phyloP scores from a whole-genome alignment of 306 rosid genomes.

The Quercus engelmannii region DNA sequence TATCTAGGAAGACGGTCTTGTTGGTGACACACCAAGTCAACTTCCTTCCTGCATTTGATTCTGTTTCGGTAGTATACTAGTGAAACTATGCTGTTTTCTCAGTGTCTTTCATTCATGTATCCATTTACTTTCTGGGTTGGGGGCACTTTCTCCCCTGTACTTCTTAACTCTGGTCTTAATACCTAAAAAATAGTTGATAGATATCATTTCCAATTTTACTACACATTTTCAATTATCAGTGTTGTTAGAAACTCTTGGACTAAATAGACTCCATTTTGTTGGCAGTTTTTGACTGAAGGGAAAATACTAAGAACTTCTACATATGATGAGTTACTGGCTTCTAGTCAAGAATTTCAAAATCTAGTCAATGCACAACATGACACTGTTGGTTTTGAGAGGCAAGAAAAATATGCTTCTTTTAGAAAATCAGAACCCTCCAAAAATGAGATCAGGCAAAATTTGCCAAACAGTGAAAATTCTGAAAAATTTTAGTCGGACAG shows the following conservation, averaged over 20 bases:
- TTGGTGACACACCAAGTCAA: slow-evolving; percentile 64
- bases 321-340: slow-evolving; percentile 32
- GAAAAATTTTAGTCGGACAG: too few relatives aligned
- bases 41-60: slow-evolving; percentile 52
- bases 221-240: not conserved
- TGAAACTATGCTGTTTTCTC: not conserved
- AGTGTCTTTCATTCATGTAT: too few relatives aligned
- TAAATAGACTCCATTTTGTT: not conserved
- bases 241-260: not conserved
- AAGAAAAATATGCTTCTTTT: not conserved
- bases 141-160: too few relatives aligned
- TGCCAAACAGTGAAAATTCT: too few relatives aligned
- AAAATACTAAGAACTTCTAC: slow-evolving; percentile 37
- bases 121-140: too few relatives aligned
- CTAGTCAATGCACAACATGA: slow-evolving; percentile 54
- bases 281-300: slow-evolving; percentile 58
- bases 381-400: slow-evolving; percentile 29
- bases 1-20: slow-evolving; percentile 44
- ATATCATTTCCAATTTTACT: too few relatives aligned
- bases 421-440: not conserved
- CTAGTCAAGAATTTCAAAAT: slow-evolving; percentile 46
- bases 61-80: slow-evolving; percentile 33
- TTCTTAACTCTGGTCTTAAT: too few relatives aligned
- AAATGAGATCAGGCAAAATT: slow-evolving; percentile 24
- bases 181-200: too few relatives aligned